A percentile compares a stretch with the other conserved stretches of the same genome.
phyloP scores from a whole-genome alignment of 2,329 filamentous ascomycete genomes.

The Penicillium sp. region DNA sequence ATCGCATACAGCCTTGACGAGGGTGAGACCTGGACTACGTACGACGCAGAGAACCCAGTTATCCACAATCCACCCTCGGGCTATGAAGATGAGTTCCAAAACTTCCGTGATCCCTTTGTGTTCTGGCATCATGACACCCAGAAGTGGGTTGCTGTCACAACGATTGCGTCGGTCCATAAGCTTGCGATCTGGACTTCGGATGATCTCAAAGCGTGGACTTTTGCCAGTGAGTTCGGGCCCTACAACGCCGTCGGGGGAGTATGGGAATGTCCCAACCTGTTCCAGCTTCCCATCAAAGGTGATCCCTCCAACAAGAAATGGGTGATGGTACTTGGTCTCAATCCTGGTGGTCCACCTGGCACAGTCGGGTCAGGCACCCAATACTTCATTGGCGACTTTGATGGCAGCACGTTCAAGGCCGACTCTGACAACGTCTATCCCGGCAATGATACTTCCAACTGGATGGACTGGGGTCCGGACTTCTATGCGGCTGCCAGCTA shows the following conservation, averaged over 20 bases:
- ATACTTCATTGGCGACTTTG: slow-evolving; percentile 32
- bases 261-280: slow-evolving; percentile 34
- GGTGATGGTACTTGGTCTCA: slow-evolving; percentile 27
- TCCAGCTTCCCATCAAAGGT: slow-evolving; percentile 23
- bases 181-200: slow-evolving; percentile 27
- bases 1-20: slow-evolving; percentile 65
- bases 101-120: slow-evolving; percentile 66
- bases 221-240: slow-evolving; percentile 28
- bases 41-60: slow-evolving; percentile 60
- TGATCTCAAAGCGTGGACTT: slow-evolving; percentile 30
- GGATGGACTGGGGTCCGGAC: slow-evolving; percentile 34
- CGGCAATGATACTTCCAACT: slow-evolving; percentile 24
- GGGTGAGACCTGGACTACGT: slow-evolving; percentile 63
- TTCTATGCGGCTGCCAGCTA: slow-evolving; percentile 29
- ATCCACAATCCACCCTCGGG: slow-evolving; percentile 51
- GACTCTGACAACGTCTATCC: slow-evolving; percentile 19
- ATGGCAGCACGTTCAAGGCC: slow-evolving; percentile 27
- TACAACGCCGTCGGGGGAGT: slow-evolving; percentile 29
- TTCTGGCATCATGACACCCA: slow-evolving; percentile 27
- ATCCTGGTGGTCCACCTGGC: slow-evolving; percentile 33
- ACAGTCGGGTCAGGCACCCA: slow-evolving; percentile 32
- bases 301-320: slow-evolving; percentile 26
- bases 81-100: slow-evolving; percentile 44
- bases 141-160: slow-evolving; percentile 25
- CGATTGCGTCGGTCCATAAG: slow-evolving; percentile 23